phyloP scores from a whole-genome alignment of 306 rosid species.

The Canavalia gladiata region DNA sequence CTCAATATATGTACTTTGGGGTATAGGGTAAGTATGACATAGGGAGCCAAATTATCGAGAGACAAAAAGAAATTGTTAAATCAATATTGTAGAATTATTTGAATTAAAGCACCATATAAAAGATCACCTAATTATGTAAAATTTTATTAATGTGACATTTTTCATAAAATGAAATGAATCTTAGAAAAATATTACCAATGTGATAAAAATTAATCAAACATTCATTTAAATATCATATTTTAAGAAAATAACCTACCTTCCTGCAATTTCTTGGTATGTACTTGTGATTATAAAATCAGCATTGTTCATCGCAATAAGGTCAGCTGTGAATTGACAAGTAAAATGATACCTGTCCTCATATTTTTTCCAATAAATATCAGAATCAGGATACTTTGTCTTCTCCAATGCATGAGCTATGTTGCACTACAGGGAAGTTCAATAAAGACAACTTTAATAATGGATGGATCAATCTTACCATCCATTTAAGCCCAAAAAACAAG shows the following conservation, averaged over 20 bases:
- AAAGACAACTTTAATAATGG: not conserved
- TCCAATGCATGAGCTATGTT: conserved; percentile 83
- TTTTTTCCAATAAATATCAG: conserved; percentile 81
- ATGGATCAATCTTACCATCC: not conserved
- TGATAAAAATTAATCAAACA: not conserved
- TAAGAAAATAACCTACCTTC: conserved; percentile 59
- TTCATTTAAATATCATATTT: not conserved
- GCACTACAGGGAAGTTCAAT: conserved; percentile 57
- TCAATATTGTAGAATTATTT: not conserved
- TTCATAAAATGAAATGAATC: conserved; percentile 7
- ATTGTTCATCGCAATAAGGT: conserved; percentile 76
- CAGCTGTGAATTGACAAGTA: conserved; percentile 84
- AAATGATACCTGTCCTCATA: conserved; percentile 79
- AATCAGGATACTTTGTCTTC: conserved; percentile 81
- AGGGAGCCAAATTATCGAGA: conserved; percentile 10
- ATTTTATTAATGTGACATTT: not conserved
- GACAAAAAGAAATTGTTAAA: conserved; percentile 3
- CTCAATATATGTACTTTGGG: not conserved
- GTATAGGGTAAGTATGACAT: not conserved
- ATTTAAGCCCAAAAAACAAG: not conserved
- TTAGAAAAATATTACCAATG: not conserved
- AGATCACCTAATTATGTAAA: not conserved
- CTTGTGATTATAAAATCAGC: conserved; percentile 89
- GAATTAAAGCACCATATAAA: not conserved
- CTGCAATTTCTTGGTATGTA: conserved; percentile 91